These are phyloP conservation scores for Rhododendron ferrugineum DNA, from an alignment of 148 eudicot genomes.

Conservation along the genomic window DNA sequence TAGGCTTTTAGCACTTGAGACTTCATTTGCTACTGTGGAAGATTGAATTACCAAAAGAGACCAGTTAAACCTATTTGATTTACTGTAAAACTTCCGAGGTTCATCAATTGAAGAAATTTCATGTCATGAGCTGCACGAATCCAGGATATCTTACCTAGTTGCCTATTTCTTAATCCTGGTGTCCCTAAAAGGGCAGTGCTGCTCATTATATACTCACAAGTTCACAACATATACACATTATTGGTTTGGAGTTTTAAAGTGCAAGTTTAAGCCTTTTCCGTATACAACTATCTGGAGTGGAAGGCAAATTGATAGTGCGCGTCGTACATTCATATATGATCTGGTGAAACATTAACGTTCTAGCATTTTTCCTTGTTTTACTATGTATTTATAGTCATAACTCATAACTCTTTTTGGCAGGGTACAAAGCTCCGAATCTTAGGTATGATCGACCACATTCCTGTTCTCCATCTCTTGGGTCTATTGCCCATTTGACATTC, in stretches of 20 bases:
- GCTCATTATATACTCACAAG: background rate
- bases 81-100: background rate
- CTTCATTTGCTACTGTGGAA: background rate
- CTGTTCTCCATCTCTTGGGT: background rate
- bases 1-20: background rate
- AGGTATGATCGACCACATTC: slow-evolving; percentile 31
- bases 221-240: background rate
- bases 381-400: slow-evolving; percentile 1
- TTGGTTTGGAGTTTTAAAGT: background rate
- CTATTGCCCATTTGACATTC: background rate
- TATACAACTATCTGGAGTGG: background rate
- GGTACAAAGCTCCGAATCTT: slow-evolving; percentile 63
- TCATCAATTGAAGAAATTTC: background rate
- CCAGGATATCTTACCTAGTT: background rate
- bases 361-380: background rate
- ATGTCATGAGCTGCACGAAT: background rate
- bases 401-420: slow-evolving; percentile 37
- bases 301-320: background rate
- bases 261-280: background rate
- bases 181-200: background rate
- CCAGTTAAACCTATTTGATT: background rate
- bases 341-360: background rate
- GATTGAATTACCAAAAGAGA: background rate
- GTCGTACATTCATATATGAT: background rate
- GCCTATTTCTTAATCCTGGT: background rate